A percentile compares a stretch with the other conserved stretches of the same genome.
Conservation (phyloP, 192 early-diverging fungal species). For the Ambispora gerdemannii region DNA sequence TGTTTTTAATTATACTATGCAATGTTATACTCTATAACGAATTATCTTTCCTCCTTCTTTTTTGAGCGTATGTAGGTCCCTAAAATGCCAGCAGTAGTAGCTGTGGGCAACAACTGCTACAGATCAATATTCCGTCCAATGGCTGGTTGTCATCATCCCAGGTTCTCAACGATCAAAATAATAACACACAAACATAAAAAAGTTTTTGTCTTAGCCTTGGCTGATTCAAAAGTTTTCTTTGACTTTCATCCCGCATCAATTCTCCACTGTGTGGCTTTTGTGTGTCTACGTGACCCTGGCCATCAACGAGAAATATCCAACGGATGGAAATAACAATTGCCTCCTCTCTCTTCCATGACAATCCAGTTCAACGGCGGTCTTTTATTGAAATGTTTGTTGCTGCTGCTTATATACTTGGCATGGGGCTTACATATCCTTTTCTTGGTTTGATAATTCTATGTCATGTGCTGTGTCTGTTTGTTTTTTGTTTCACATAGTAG, state of each 20-base stretch:
- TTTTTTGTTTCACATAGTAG: slow-evolving; percentile 8
- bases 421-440: slow-evolving; percentile 33
- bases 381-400: slow-evolving; percentile 26
- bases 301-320: slow-evolving; percentile 10
- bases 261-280: not conserved
- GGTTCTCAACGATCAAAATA: not conserved
- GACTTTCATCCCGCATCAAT: not conserved
- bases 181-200: not conserved
- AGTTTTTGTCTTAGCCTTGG: slow-evolving; percentile 1
- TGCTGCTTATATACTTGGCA: slow-evolving; percentile 25
- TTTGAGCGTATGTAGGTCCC: slow-evolving; percentile 28
- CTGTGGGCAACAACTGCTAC: slow-evolving; percentile 25
- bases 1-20: slow-evolving; percentile 2
- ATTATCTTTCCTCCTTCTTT: slow-evolving; percentile 19
- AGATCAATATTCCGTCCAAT: slow-evolving; percentile 21
- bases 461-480: not conserved
- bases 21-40: slow-evolving; percentile 2
- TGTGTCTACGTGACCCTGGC: not conserved
- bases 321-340: slow-evolving; percentile 4
- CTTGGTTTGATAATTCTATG: not conserved
- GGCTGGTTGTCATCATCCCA: slow-evolving; percentile 18
- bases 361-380: slow-evolving; percentile 17
- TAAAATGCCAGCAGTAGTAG: slow-evolving; percentile 32
- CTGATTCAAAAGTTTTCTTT: slow-evolving; percentile 1
- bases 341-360: slow-evolving; percentile 23